Conservation (phyloP, 257 asterid species). For the Nicotiana paniculata region DNA sequence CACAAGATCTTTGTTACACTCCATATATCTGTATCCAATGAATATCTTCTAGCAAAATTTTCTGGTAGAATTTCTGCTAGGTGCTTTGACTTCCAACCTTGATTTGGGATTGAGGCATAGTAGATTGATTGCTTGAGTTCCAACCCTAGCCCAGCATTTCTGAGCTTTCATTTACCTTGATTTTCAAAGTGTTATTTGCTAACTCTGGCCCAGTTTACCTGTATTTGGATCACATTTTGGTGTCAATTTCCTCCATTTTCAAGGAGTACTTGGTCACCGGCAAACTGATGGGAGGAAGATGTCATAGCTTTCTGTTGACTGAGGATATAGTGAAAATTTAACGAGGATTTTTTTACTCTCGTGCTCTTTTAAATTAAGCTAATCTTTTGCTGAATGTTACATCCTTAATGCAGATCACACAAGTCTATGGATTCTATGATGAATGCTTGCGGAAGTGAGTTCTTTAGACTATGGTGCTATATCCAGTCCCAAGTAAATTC, state of each 20-base stretch:
- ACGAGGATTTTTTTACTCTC: background rate
- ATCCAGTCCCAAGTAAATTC: background rate
- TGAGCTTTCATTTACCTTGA: background rate
- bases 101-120: background rate
- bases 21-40: background rate
- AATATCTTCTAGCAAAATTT: background rate
- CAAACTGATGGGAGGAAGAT: slow-evolving; percentile 5
- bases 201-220: background rate
- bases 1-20: background rate
- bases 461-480: slow-evolving; percentile 2
- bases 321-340: background rate
- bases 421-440: slow-evolving; percentile 51
- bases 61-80: background rate
- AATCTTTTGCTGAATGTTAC: background rate
- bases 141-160: background rate
- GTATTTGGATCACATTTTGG: background rate
- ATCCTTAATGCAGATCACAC: slow-evolving; percentile 40
- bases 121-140: background rate
- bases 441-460: slow-evolving; percentile 53
- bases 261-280: background rate
- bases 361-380: background rate
- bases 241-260: background rate
- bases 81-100: background rate
- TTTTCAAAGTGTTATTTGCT: background rate
- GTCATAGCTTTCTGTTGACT: background rate